Evolutionary conservation across 352 stramenopile species (phyloP).

Genomic region (Phytopythium vexans): DNA sequence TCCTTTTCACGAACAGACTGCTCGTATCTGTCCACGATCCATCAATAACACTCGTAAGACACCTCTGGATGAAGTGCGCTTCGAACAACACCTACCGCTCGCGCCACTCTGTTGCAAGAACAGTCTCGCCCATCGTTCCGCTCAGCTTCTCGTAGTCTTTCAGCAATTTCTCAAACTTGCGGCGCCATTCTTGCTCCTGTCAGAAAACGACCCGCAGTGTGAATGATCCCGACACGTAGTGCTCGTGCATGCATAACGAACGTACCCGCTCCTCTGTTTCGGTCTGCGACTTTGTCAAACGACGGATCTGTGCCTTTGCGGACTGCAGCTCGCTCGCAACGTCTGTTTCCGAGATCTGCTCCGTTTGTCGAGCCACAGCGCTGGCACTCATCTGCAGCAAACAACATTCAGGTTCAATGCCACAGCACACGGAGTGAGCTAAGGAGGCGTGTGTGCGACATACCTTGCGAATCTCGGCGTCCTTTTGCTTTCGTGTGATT

Average conservation of each 20-base stretch:
- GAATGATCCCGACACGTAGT: background rate
- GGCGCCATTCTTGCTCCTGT: slow-evolving; percentile 74
- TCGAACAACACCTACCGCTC: slow-evolving; percentile 35
- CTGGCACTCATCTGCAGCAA: slow-evolving; percentile 70
- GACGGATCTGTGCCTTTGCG: slow-evolving; percentile 66
- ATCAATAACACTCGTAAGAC: background rate
- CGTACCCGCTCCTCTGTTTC: slow-evolving; percentile 75
- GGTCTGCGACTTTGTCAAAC: slow-evolving; percentile 69
- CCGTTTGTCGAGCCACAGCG: slow-evolving; percentile 66
- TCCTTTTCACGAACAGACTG: slow-evolving; percentile 73
- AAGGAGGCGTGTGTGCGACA: background rate
- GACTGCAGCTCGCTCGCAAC: slow-evolving; percentile 65
- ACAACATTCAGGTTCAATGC: background rate
- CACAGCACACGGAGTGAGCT: slow-evolving; percentile 1
- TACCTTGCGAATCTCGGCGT: slow-evolving; percentile 84
- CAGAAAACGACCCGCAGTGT: background rate
- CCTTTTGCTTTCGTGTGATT: slow-evolving; percentile 88
- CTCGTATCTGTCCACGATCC: slow-evolving; percentile 46
- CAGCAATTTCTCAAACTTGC: slow-evolving; percentile 83
- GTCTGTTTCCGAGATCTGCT: slow-evolving; percentile 79
- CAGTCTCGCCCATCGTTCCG: slow-evolving; percentile 81
- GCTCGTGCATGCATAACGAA: background rate
- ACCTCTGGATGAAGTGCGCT: background rate
- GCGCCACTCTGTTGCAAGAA: slow-evolving; percentile 82
- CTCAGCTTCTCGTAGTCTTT: slow-evolving; percentile 87